Percentiles rank a stretch among this genome's conserved stretches.
Evolutionary conservation across 176 grass and related monocot genomes (phyloP).

Genomic region (Pontederia paniculata): DNA sequence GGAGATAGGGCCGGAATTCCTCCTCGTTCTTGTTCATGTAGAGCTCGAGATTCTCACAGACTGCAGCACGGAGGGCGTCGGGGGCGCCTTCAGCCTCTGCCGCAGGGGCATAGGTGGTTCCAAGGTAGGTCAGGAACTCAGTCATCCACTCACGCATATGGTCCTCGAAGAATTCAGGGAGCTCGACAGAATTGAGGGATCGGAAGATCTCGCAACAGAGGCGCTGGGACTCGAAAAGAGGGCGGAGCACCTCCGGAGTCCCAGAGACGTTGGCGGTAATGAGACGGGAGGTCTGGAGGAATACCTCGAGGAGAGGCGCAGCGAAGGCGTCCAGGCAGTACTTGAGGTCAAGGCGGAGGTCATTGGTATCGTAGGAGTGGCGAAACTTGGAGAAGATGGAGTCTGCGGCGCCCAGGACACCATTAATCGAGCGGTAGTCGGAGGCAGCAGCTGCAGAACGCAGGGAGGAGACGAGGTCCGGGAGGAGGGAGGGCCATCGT

Average conservation of each 20-base stretch:
- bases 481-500: slow-evolving; percentile 68
- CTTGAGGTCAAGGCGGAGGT: slow-evolving; percentile 82
- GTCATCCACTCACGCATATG: slow-evolving; percentile 98
- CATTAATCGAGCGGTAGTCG: slow-evolving; percentile 52
- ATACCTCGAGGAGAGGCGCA: slow-evolving; percentile 67
- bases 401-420: slow-evolving; percentile 48
- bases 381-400: slow-evolving; percentile 86
- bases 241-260: slow-evolving; percentile 39
- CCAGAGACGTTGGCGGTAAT: slow-evolving; percentile 30
- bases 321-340: slow-evolving; percentile 84
- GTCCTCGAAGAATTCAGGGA: slow-evolving; percentile 96
- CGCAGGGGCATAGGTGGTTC: slow-evolving; percentile 40
- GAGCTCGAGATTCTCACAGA: slow-evolving; percentile 86
- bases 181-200: slow-evolving; percentile 86
- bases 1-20: slow-evolving; percentile 65
- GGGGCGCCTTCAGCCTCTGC: slow-evolving; percentile 64
- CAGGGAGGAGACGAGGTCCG: slow-evolving; percentile 58
- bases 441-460: slow-evolving; percentile 28
- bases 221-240: slow-evolving; percentile 66
- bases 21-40: slow-evolving; percentile 99
- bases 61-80: slow-evolving; percentile 51
- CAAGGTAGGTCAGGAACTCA: slow-evolving; percentile 70
- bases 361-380: slow-evolving; percentile 65
- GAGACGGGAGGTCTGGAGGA: slow-evolving; percentile 55
- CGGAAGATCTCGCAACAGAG: slow-evolving; percentile 90